These are phyloP conservation scores for Aspergillus fischeri DNA, from an alignment of 2,329 filamentous ascomycete species.

Conservation along the genomic window DNA sequence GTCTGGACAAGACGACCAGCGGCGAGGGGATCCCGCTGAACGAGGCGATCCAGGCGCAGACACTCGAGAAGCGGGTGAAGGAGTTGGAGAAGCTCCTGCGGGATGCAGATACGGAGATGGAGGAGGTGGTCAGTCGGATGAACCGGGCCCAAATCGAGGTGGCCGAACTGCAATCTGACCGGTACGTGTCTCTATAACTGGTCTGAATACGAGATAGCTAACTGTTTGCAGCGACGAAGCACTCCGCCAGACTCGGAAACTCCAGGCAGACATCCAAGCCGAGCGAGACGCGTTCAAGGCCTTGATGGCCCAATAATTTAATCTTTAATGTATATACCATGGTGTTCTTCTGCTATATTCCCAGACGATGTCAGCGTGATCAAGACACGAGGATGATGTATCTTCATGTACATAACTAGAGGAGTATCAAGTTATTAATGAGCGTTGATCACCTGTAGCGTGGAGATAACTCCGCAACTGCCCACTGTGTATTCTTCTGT, in stretches of 20 bases:
- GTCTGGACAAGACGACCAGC: slow-evolving; percentile 58
- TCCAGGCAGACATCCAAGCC: slow-evolving; percentile 63
- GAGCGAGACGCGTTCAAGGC: slow-evolving; percentile 59
- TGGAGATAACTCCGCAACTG: neutral
- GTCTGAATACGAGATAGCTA: slow-evolving; percentile 13
- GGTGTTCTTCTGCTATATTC: neutral
- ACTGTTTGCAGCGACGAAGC: slow-evolving; percentile 59
- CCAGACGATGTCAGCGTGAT: neutral
- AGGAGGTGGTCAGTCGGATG: slow-evolving; percentile 77
- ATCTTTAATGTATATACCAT: slow-evolving; percentile 1
- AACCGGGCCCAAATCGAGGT: slow-evolving; percentile 80
- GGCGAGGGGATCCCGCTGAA: slow-evolving; percentile 57
- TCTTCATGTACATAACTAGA: neutral
- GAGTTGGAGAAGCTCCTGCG: slow-evolving; percentile 79
- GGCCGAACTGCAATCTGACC: slow-evolving; percentile 63
- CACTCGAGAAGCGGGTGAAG: slow-evolving; percentile 71
- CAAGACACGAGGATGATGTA: neutral
- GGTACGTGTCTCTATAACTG: slow-evolving; percentile 25
- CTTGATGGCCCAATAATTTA: slow-evolving; percentile 31
- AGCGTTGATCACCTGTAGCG: neutral
- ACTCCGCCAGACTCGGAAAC: slow-evolving; percentile 63
- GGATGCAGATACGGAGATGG: slow-evolving; percentile 76
- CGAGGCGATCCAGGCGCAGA: slow-evolving; percentile 68
- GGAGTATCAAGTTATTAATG: neutral
- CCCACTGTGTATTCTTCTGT: neutral